These are phyloP conservation scores for Symbiodinium pilosum DNA, from an alignment of 73 alveolate genomes.

Conservation along the genomic window DNA sequence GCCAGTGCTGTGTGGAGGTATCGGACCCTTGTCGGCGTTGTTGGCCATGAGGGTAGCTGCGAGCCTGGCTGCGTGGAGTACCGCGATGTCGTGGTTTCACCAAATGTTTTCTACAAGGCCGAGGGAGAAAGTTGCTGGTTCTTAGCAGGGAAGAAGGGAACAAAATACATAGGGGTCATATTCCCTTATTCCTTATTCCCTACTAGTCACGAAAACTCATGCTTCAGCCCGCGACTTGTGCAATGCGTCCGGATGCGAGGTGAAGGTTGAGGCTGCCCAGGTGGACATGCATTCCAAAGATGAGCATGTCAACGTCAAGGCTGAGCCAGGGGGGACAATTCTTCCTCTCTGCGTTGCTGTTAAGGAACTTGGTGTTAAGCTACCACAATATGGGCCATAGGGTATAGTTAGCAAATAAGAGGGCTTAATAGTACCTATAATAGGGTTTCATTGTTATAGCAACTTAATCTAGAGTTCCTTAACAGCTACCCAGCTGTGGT, in stretches of 20 bases:
- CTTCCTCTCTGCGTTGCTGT: no score
- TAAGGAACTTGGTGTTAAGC: no score
- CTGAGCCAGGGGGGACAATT: background rate
- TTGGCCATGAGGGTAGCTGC: conserved; percentile 83
- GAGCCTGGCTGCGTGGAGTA: conserved; percentile 42
- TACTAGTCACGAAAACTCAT: background rate
- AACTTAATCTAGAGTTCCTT: no score
- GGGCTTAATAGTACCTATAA: no score
- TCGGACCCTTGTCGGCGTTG: conserved; percentile 64
- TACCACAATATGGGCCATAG: no score
- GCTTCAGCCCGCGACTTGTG: no score
- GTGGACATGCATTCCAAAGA: conserved; percentile 87
- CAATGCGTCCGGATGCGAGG: background rate
- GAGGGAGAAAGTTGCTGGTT: no score
- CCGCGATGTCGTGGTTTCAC: conserved; percentile 44
- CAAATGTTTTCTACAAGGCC: conserved; percentile 82
- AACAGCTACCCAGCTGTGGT: no score
- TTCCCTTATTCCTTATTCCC: no score
- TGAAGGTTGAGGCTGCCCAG: conserved; percentile 67
- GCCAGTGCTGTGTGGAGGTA: conserved; percentile 12
- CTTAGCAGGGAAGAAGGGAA: background rate
- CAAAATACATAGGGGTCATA: no score
- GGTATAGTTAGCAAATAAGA: no score
- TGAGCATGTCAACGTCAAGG: conserved; percentile 76
- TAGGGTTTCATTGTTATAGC: no score